Conservation (phyloP, 768 basidiomycete genomes). For the Leucosporidium creatinivorum region DNA sequence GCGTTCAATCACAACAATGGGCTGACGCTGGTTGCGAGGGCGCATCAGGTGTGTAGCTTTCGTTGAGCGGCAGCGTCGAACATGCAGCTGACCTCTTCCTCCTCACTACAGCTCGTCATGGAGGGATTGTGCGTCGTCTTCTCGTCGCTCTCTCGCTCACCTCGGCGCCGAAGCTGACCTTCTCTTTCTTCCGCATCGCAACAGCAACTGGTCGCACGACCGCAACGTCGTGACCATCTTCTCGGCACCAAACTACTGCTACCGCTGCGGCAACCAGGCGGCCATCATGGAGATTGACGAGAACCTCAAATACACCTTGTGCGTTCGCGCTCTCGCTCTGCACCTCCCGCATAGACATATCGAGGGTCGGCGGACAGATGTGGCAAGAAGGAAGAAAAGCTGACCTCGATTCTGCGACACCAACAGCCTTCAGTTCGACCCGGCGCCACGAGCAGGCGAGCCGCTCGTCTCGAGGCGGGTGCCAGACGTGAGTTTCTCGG, state of each 20-base stretch:
- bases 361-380: not conserved
- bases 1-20: conserved; percentile 99
- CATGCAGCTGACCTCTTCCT: conserved; percentile 49
- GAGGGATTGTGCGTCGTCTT: conserved; percentile 58
- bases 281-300: conserved; percentile 99
- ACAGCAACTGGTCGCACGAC: conserved; percentile 93
- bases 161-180: too few relatives aligned
- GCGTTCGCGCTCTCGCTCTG: conserved; percentile 68
- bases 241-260: conserved; percentile 99
- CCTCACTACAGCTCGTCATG: conserved; percentile 69
- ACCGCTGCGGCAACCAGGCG: conserved; percentile 98
- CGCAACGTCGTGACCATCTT: conserved; percentile 99
- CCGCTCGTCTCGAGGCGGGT: conserved; percentile 70
- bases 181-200: conserved; percentile 45
- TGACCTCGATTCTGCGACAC: not conserved
- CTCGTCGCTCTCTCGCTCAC: not conserved
- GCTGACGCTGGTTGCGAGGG: conserved; percentile 69
- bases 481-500: conserved; percentile 36
- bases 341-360: conserved; percentile 17
- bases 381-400: conserved; percentile 8
- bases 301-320: conserved; percentile 48
- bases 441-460: conserved; percentile 96
- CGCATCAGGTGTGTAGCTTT: conserved; percentile 34
- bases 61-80: not conserved
- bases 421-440: conserved; percentile 95